Percentiles rank a stretch among this genome's conserved stretches.
These are phyloP conservation scores for Malania oleifera DNA, from an alignment of 164 flowering plant genomes.

Conservation along the genomic window DNA sequence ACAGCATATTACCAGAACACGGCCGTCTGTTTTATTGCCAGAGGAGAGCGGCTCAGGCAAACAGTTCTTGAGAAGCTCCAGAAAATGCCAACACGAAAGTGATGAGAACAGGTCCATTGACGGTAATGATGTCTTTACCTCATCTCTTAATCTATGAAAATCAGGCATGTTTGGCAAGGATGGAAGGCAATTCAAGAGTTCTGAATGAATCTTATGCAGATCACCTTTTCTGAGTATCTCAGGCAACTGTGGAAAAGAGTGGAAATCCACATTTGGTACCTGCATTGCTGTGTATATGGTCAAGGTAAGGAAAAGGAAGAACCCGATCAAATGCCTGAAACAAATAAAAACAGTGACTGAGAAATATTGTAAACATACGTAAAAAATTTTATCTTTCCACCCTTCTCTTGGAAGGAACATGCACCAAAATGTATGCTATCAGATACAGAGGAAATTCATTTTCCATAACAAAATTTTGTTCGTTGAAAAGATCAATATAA, in stretches of 20 bases:
- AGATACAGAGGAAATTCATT: not conserved
- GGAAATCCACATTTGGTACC: conserved; percentile 73
- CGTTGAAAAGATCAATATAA: too few relatives aligned
- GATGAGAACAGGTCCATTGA: conserved; percentile 55
- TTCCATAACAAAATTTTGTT: too few relatives aligned
- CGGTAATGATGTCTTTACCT: conserved; percentile 45
- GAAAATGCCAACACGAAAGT: conserved; percentile 56
- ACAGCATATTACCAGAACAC: conserved; percentile 65
- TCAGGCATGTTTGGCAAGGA: conserved; percentile 71
- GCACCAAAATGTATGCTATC: too few relatives aligned
- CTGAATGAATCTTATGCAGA: conserved; percentile 59
- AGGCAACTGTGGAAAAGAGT: conserved; percentile 55
- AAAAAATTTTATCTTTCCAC: too few relatives aligned
- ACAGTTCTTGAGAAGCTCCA: conserved; percentile 66
- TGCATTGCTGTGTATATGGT: conserved; percentile 88
- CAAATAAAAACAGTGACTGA: not conserved
- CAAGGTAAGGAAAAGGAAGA: conserved; percentile 83
- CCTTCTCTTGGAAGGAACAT: too few relatives aligned
- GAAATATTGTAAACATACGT: too few relatives aligned
- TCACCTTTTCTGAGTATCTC: conserved; percentile 59
- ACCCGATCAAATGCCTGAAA: conserved; percentile 94
- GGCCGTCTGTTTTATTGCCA: conserved; percentile 58
- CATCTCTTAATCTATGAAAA: conserved; percentile 50
- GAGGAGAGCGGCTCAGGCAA: conserved; percentile 70
- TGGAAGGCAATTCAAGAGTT: conserved; percentile 68